These are phyloP conservation scores for Salix suchowensis DNA, from an alignment of 345 rosid genomes.

Conservation along the genomic window DNA sequence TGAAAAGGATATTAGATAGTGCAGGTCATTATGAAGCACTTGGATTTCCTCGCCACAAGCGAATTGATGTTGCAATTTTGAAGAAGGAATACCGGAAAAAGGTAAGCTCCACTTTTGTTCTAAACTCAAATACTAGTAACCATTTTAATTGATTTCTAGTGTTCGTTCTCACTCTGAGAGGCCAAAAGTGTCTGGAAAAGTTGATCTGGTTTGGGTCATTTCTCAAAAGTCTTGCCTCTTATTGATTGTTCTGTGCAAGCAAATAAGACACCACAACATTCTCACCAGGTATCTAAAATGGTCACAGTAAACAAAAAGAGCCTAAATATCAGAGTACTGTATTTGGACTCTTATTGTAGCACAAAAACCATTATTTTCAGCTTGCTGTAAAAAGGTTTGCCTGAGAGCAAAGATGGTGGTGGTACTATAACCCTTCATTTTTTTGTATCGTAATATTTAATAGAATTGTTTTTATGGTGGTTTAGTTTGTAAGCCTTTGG, in stretches of 20 bases:
- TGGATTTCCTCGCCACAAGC: slow-evolving; percentile 67
- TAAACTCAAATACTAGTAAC: neutral
- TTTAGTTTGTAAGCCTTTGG: no score
- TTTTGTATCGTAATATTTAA: neutral
- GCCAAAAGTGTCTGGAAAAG: neutral
- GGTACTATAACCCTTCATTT: neutral
- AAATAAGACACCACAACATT: neutral
- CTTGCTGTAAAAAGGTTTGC: neutral
- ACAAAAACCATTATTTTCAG: neutral
- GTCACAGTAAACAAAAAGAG: neutral
- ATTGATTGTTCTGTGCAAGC: neutral
- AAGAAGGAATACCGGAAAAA: slow-evolving; percentile 88
- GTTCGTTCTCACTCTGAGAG: neutral
- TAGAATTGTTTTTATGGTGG: no score
- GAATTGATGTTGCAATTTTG: slow-evolving; percentile 52
- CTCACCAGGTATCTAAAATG: neutral
- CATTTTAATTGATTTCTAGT: neutral
- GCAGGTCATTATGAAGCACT: slow-evolving; percentile 77
- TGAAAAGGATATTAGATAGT: slow-evolving; percentile 77
- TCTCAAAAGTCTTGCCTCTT: neutral
- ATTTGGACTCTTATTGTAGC: neutral
- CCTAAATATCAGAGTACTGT: neutral
- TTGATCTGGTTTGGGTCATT: neutral
- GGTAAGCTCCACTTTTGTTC: slow-evolving; percentile 40
- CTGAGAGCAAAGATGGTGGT: neutral